phyloP scores from a whole-genome alignment of 352 stramenopile genomes.

The Phytophthora kernoviae region DNA sequence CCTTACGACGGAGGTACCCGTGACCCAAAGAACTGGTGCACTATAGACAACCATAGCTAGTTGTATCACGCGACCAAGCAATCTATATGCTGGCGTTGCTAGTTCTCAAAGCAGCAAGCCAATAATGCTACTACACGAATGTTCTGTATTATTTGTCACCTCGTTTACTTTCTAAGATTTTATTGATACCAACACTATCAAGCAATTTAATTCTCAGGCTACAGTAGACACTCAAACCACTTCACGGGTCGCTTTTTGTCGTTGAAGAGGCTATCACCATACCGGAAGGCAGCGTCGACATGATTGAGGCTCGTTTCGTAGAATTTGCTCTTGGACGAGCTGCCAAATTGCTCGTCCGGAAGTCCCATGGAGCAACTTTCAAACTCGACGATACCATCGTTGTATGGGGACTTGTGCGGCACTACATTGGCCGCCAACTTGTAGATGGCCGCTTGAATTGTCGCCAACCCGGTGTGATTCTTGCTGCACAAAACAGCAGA shows the following conservation, averaged over 20 bases:
- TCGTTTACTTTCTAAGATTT: too few species aligned
- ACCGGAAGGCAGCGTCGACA: conserved; percentile 56
- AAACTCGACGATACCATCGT: conserved; percentile 60
- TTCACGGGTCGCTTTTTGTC: conserved; percentile 61
- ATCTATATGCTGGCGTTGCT: too few species aligned
- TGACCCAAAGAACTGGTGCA: too few species aligned
- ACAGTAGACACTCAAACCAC: conserved; percentile 73
- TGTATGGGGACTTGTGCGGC: conserved; percentile 34
- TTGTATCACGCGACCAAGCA: too few species aligned
- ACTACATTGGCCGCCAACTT: conserved; percentile 34
- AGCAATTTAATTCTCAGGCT: neutral
- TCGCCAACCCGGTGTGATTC: conserved; percentile 35
- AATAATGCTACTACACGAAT: too few species aligned
- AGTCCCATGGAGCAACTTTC: conserved; percentile 48
- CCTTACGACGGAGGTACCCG: too few species aligned
- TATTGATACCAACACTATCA: too few species aligned
- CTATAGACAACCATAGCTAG: too few species aligned
- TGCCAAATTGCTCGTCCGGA: conserved; percentile 31
- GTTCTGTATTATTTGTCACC: too few species aligned
- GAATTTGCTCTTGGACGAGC: conserved; percentile 38
- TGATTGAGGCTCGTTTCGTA: conserved; percentile 67
- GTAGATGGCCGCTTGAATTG: conserved; percentile 30
- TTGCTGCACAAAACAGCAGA: conserved; percentile 41
- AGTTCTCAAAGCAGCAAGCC: too few species aligned
- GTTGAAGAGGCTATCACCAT: conserved; percentile 58